Percentiles rank a stretch among this genome's conserved stretches.
Conservation (phyloP, 371 early-diverging fungal species). For the Lichtheimia corymbifera region DNA sequence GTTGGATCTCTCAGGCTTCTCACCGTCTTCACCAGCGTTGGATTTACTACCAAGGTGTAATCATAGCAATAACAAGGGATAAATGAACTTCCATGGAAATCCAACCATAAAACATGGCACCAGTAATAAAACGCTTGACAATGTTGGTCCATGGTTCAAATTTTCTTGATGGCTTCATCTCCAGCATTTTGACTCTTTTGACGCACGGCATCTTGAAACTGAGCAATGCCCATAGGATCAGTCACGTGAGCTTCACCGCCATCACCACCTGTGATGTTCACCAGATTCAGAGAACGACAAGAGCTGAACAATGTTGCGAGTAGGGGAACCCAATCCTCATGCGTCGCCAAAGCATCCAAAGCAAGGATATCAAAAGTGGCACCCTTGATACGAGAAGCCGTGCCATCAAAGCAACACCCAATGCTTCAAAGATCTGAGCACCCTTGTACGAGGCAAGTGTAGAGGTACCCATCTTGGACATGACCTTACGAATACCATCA, state of each 20-base stretch:
- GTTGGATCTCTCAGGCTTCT: slow-evolving; percentile 84
- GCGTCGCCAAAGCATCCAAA: slow-evolving; percentile 84
- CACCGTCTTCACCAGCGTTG: slow-evolving; percentile 98
- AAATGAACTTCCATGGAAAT: slow-evolving; percentile 95
- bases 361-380: slow-evolving; percentile 89
- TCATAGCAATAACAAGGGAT: slow-evolving; percentile 94
- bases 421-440: slow-evolving; percentile 98
- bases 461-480: slow-evolving; percentile 99
- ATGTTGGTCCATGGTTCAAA: slow-evolving; percentile 97
- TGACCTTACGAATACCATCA: slow-evolving; percentile 95
- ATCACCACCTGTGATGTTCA: slow-evolving; percentile 95
- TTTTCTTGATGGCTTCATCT: slow-evolving; percentile 84
- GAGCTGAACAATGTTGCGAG: slow-evolving; percentile 64
- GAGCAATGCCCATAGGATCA: slow-evolving; percentile 85
- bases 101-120: slow-evolving; percentile 98
- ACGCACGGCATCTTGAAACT: slow-evolving; percentile 94
- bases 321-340: slow-evolving; percentile 85
- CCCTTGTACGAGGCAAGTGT: slow-evolving; percentile 97
- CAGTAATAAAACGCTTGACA: slow-evolving; percentile 95
- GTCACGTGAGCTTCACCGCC: slow-evolving; percentile 93
- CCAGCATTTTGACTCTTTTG: slow-evolving; percentile 87
- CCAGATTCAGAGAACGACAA: slow-evolving; percentile 84
- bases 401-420: slow-evolving; percentile 95
- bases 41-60: slow-evolving; percentile 92
- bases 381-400: slow-evolving; percentile 94